phyloP scores from a whole-genome alignment of 2,329 filamentous ascomycete species.

The Penicillium sp. region DNA sequence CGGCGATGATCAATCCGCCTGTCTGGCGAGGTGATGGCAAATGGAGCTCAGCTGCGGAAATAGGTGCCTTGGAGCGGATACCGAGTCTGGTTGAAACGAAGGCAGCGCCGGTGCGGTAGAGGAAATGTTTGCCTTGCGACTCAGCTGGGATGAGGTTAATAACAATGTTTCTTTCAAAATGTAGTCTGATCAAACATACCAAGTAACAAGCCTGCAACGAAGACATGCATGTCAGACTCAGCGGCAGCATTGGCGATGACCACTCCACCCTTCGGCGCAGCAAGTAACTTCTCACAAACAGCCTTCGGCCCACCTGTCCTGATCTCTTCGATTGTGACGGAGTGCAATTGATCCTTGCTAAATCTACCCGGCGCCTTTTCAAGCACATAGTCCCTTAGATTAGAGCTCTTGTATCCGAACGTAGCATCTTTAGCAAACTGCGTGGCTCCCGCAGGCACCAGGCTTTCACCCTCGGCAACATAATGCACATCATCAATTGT shows the following conservation, averaged over 20 bases:
- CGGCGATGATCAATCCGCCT: conserved; percentile 58
- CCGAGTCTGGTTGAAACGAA: conserved; percentile 55
- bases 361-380: conserved; percentile 56
- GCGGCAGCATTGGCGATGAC: conserved; percentile 57
- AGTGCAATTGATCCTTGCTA: conserved; percentile 40
- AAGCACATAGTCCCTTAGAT: conserved; percentile 55
- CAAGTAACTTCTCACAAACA: conserved; percentile 46
- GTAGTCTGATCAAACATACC: conserved; percentile 21
- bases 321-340: conserved; percentile 53
- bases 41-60: conserved; percentile 50
- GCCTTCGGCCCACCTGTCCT: conserved; percentile 47
- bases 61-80: conserved; percentile 54
- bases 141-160: conserved; percentile 26
- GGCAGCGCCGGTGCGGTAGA: conserved; percentile 51
- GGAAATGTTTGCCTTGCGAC: conserved; percentile 44
- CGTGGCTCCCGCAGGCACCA: conserved; percentile 56
- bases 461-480: conserved; percentile 52
- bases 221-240: conserved; percentile 59
- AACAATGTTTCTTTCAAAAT: background rate
- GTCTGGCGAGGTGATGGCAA: conserved; percentile 35
- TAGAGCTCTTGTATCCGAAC: conserved; percentile 59
- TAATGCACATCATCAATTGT: conserved; percentile 63
- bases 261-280: conserved; percentile 42
- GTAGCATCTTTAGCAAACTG: conserved; percentile 61
- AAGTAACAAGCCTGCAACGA: conserved; percentile 53